Evolutionary conservation across 176 grass and related monocot genomes (phyloP).

Genomic region (Paspalum vaginatum): DNA sequence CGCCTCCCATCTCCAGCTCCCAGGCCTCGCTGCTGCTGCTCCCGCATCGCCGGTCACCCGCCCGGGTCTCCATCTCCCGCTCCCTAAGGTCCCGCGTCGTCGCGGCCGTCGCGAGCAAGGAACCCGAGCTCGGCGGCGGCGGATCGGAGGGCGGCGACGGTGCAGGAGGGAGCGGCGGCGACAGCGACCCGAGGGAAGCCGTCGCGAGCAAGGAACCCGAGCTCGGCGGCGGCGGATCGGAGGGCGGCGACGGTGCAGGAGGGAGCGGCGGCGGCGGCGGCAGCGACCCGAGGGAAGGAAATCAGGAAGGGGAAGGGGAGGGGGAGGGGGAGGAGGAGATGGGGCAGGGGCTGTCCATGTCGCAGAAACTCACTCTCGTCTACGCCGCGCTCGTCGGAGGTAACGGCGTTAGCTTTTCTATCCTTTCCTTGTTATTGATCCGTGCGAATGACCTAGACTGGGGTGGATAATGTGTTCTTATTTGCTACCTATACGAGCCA

Average conservation of each 20-base stretch:
- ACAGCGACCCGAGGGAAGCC: slow-evolving; percentile 14
- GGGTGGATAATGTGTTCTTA: not conserved
- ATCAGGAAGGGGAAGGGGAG: slow-evolving; percentile 45
- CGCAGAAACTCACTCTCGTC: slow-evolving; percentile 87
- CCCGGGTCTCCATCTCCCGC: not conserved
- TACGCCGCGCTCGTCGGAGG: slow-evolving; percentile 91
- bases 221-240: slow-evolving; percentile 43
- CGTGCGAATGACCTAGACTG: not conserved
- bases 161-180: slow-evolving; percentile 5
- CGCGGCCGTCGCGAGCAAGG: slow-evolving; percentile 40
- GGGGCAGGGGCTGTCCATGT: slow-evolving; percentile 68
- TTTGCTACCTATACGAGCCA: not conserved
- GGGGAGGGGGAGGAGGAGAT: slow-evolving; percentile 46
- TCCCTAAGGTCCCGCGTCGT: slow-evolving; percentile 43
- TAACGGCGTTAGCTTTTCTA: slow-evolving; percentile 17
- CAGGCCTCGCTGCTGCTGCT: slow-evolving; percentile 35
- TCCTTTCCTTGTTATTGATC: too few relatives aligned
- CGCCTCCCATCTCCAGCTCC: slow-evolving; percentile 29
- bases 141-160: slow-evolving; percentile 28
- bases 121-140: slow-evolving; percentile 49
- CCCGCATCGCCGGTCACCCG: not conserved
- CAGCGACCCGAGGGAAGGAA: slow-evolving; percentile 7
- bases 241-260: slow-evolving; percentile 24
- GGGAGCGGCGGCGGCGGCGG: slow-evolving; percentile 14
- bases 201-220: slow-evolving; percentile 48